Conservation (phyloP, 495 filamentous ascomycete genomes). For the Extremus antarcticus region DNA sequence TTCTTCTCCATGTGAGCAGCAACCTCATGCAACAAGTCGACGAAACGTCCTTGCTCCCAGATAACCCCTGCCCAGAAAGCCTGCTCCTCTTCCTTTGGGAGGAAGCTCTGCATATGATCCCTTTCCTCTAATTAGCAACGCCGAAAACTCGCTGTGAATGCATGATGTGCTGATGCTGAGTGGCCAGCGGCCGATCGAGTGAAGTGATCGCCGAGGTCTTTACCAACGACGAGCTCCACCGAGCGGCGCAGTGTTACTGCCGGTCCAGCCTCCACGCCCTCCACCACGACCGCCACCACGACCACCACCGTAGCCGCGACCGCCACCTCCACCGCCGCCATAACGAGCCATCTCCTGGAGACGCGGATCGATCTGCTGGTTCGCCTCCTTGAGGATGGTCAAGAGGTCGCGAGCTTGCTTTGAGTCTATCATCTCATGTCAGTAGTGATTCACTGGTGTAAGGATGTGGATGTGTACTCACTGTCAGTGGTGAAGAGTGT, state of each 20-base stretch:
- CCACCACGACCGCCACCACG: constrained; percentile 47
- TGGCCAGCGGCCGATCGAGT: not conserved
- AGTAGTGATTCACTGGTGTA: not conserved
- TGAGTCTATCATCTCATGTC: constrained; percentile 49
- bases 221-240: constrained; percentile 32
- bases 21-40: no score
- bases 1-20: no score
- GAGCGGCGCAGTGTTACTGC: constrained; percentile 29
- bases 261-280: constrained; percentile 34
- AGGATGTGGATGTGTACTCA: constrained; percentile 41
- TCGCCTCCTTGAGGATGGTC: constrained; percentile 82
- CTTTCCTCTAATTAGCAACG: not conserved
- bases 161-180: not conserved
- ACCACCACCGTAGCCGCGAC: constrained; percentile 45
- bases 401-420: constrained; percentile 97
- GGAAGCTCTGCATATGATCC: not conserved
- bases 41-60: no score
- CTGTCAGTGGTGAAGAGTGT: constrained; percentile 77
- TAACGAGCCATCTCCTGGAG: constrained; percentile 93
- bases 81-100: not conserved
- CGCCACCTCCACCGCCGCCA: constrained; percentile 59
- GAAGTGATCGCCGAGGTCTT: not conserved
- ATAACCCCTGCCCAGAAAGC: not conserved
- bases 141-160: not conserved
- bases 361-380: constrained; percentile 95